Conservation (phyloP, 202 grass and related monocot species). For the Bolboschoenoplectus hybrid region DNA sequence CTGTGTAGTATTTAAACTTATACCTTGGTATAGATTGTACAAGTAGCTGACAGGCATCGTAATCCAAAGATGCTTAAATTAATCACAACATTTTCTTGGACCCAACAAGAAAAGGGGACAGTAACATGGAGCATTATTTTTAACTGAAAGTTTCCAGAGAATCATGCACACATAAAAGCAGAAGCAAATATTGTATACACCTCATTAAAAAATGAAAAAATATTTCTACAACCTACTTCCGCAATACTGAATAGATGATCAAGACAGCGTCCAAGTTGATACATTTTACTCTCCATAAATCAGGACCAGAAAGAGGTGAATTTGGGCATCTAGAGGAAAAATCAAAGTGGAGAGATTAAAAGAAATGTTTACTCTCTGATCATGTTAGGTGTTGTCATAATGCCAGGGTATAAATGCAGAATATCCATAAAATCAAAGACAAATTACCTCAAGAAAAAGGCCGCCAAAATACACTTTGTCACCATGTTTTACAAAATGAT, state of each 20-base stretch:
- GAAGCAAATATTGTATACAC: not conserved
- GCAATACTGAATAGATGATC: not conserved
- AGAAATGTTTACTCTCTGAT: not conserved
- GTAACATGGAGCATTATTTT: not conserved
- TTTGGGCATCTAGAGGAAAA: not conserved
- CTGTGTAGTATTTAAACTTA: conserved; percentile 38
- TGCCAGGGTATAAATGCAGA: not conserved
- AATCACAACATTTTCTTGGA: not conserved
- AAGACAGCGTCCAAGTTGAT: not conserved
- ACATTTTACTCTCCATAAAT: not conserved
- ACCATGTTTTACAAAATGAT: conserved; percentile 78
- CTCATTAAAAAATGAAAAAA: not conserved
- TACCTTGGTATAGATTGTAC: not conserved
- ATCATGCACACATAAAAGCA: not conserved
- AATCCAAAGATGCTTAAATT: conserved; percentile 9
- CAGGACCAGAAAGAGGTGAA: not conserved
- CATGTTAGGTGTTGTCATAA: not conserved
- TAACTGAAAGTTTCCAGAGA: not conserved
- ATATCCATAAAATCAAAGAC: not conserved
- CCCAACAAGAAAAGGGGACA: not conserved
- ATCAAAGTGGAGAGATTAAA: not conserved
- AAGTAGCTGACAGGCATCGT: not conserved
- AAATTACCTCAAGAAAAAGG: conserved; percentile 85
- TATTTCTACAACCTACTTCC: not conserved
- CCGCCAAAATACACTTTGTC: conserved; percentile 88